Evolutionary conservation across 805 yeast genomes (phyloP), one percentile per base, ranked within the genome.

Genomic region (Saturnispora halmiae): DNA sequence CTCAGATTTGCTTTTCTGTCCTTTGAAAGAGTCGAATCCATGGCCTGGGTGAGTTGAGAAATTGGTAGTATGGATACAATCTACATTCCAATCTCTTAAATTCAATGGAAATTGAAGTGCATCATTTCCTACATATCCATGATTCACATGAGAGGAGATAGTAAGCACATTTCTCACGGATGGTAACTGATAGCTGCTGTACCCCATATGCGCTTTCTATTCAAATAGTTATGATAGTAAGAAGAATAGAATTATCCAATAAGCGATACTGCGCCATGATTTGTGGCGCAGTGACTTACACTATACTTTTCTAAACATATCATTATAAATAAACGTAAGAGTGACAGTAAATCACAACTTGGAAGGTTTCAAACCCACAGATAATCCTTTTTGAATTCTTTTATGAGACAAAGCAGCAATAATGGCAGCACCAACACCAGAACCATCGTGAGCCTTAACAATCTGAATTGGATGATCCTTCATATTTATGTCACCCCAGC

Each of bases 341-440:
- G n/a, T n/a, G n/a, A n/a, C n/a, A n/a, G n/a, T n/a, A n/a, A n/a
- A n/a, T n/a, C n/a, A n/a, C 15, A 30, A 30, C 18, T 13, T 27
- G n/a, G 24, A 26, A 26, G 39, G 35, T 39, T 51, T 56, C 27
- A 59, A 29, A 54, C 90, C 90, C 46, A 82, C 79, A 46, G 85
- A 76, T 55, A 72, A 63, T 35, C 90, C 90, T 46, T 73, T 69
- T 50, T 67, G 70, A 55, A 80, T 69, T 69, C 98, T 80, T 61
- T 76, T 71, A 62, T 82, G 76, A 43, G 97, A 82, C 63, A 90
- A 74, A 33, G 97, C 96, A 41, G 98, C 97, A 65, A 92, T 90
- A 54, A 90, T 75, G 39, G 97, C 98, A 42, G 98, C 98, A 60
- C 98, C 98, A 36, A 85, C 96, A 69, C 97, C 97, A 29, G 92